These are phyloP conservation scores for Salvia miltiorrhiza DNA, from an alignment of 257 asterid species.

Conservation along the genomic window DNA sequence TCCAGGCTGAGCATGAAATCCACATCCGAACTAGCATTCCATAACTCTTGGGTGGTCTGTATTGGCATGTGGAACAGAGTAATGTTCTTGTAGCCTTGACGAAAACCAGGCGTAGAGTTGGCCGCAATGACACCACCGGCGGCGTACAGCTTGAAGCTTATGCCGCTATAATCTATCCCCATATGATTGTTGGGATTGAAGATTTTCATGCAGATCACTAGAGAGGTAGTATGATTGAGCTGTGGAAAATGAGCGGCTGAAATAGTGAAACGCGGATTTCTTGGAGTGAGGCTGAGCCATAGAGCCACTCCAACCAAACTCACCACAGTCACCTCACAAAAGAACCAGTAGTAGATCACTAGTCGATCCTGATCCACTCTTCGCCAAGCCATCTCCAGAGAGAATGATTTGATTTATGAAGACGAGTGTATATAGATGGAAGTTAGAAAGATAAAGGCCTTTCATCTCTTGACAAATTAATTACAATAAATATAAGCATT, in stretches of 20 bases:
- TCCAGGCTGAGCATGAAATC: constrained; percentile 30
- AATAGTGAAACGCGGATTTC: constrained; percentile 29
- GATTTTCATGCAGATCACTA: constrained; percentile 25
- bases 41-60: constrained; percentile 11
- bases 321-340: constrained; percentile 28
- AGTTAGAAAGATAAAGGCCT: constrained; percentile 20
- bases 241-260: constrained; percentile 11
- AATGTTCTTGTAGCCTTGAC: constrained; percentile 37
- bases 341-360: constrained; percentile 26
- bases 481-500: neutral
- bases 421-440: constrained; percentile 14
- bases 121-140: constrained; percentile 22
- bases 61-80: constrained; percentile 19
- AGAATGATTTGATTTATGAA: neutral
- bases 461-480: neutral
- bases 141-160: constrained; percentile 19
- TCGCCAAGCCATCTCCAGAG: constrained; percentile 23
- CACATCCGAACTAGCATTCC: neutral
- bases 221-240: neutral
- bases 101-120: constrained; percentile 25
- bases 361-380: neutral
- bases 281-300: constrained; percentile 47
- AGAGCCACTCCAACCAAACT: constrained; percentile 23
- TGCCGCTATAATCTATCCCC: constrained; percentile 30
- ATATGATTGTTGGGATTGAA: constrained; percentile 45